Evolutionary conservation across 1,139 yeast genomes (phyloP).

Genomic region (Suhomyces yuchorum): DNA sequence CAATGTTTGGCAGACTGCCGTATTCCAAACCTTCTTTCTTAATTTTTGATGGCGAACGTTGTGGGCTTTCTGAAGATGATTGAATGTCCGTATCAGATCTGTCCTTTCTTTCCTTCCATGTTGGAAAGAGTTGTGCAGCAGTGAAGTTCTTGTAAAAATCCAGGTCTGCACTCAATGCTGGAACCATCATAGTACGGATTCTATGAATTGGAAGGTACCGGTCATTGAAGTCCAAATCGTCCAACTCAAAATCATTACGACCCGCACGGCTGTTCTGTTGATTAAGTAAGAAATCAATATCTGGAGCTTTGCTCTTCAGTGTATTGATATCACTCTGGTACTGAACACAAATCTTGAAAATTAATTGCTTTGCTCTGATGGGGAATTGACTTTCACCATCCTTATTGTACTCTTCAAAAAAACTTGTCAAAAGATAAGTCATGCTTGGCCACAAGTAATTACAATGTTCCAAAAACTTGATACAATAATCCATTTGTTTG

Average conservation of each 20-base stretch:
- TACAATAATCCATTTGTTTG: conserved; percentile 16
- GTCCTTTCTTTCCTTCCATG: background rate
- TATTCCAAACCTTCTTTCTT: background rate
- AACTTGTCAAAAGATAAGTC: conserved; percentile 15
- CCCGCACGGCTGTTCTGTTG: conserved; percentile 5
- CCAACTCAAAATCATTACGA: conserved; percentile 9
- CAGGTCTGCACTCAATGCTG: conserved; percentile 8
- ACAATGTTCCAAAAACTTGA: conserved; percentile 15
- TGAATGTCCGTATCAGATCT: background rate
- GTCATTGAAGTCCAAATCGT: conserved; percentile 16
- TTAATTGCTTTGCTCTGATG: conserved; percentile 9
- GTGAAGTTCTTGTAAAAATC: conserved; percentile 15
- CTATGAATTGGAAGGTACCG: conserved; percentile 18
- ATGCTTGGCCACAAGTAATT: conserved; percentile 20
- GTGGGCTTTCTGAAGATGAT: conserved; percentile 3
- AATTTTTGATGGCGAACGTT: background rate
- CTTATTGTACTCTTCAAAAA: conserved; percentile 12
- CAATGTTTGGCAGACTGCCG: background rate
- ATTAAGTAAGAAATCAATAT: conserved; percentile 20
- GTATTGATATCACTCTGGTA: conserved; percentile 12
- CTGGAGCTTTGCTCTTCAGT: conserved; percentile 11
- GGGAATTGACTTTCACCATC: conserved; percentile 13
- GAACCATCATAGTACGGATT: conserved; percentile 17
- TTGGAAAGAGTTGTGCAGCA: conserved; percentile 17
- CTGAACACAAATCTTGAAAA: conserved; percentile 14